Evolutionary conservation across 2,329 filamentous ascomycete genomes (phyloP).

Genomic region (Thyridium curvatum): DNA sequence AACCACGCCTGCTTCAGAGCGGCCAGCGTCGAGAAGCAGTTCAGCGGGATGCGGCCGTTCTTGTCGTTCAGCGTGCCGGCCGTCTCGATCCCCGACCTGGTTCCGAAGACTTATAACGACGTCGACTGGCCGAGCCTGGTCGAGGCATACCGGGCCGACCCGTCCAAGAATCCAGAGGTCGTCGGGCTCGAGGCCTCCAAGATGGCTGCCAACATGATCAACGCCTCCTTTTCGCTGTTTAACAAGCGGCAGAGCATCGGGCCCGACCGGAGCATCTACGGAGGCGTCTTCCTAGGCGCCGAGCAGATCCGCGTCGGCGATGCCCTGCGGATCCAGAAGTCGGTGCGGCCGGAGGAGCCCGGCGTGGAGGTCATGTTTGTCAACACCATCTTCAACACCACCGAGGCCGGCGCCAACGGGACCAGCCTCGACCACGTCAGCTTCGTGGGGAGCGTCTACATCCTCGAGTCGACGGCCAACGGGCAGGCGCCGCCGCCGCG

Average conservation of each 20-base stretch:
- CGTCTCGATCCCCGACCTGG: conserved; percentile 13
- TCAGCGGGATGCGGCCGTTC: conserved; percentile 25
- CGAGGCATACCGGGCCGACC: conserved; percentile 5
- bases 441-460: conserved; percentile 21
- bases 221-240: conserved; percentile 25
- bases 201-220: conserved; percentile 25
- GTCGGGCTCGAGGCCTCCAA: conserved; percentile 29
- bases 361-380: conserved; percentile 20
- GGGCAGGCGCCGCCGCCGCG: conserved; percentile 1
- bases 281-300: conserved; percentile 26
- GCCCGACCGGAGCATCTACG: conserved; percentile 13
- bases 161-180: conserved; percentile 10
- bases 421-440: conserved; percentile 7
- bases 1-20: conserved; percentile 17
- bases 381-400: conserved; percentile 14
- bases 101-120: conserved; percentile 16
- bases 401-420: neutral
- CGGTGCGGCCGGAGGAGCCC: too few species aligned
- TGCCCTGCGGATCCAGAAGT: conserved; percentile 20
- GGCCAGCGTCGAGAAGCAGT: conserved; percentile 12
- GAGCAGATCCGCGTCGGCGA: conserved; percentile 26
- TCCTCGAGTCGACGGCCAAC: conserved; percentile 8
- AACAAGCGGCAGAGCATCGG: conserved; percentile 14
- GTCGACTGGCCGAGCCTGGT: conserved; percentile 20
- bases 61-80: conserved; percentile 27